phyloP scores from a whole-genome alignment of 1,284 basidiomycete species.

The Rhodotorula sp. region DNA sequence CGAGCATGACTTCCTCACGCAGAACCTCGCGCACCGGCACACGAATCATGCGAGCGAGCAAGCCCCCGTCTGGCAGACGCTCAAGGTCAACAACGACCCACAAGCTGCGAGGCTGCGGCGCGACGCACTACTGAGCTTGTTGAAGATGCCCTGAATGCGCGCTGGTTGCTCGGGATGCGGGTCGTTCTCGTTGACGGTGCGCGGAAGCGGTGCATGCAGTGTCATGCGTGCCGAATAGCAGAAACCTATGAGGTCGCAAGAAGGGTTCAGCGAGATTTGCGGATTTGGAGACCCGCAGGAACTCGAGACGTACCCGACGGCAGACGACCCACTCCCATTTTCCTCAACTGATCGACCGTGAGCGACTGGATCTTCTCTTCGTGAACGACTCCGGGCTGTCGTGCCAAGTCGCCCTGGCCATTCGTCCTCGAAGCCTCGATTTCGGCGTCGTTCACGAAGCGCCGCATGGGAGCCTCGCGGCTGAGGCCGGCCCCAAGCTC shows the following conservation, averaged over 20 bases:
- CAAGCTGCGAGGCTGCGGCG: not conserved
- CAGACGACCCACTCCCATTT: constrained; percentile 28
- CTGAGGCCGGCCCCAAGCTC: constrained; percentile 19
- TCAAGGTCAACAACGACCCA: not conserved
- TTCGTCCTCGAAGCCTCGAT: constrained; percentile 5
- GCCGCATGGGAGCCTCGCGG: constrained; percentile 8
- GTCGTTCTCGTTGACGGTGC: constrained; percentile 52
- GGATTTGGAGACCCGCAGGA: too few species aligned
- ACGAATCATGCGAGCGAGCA: constrained; percentile 71
- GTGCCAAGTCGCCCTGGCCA: not conserved
- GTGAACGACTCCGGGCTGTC: constrained; percentile 13
- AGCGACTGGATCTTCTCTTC: constrained; percentile 30
- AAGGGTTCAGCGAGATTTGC: not conserved
- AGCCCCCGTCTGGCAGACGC: constrained; percentile 54
- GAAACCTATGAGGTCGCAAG: constrained; percentile 61
- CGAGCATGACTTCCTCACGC: constrained; percentile 77
- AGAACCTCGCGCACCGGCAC: constrained; percentile 73
- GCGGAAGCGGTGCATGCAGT: constrained; percentile 60
- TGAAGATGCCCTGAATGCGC: constrained; percentile 78
- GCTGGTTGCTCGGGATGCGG: constrained; percentile 84
- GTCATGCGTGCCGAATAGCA: constrained; percentile 88
- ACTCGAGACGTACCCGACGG: constrained; percentile 17
- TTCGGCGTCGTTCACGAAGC: constrained; percentile 26
- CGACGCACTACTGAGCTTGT: constrained; percentile 58
- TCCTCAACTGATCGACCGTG: constrained; percentile 23